phyloP scores from a whole-genome alignment of 805 yeast genomes.

The Candida caryicola region DNA sequence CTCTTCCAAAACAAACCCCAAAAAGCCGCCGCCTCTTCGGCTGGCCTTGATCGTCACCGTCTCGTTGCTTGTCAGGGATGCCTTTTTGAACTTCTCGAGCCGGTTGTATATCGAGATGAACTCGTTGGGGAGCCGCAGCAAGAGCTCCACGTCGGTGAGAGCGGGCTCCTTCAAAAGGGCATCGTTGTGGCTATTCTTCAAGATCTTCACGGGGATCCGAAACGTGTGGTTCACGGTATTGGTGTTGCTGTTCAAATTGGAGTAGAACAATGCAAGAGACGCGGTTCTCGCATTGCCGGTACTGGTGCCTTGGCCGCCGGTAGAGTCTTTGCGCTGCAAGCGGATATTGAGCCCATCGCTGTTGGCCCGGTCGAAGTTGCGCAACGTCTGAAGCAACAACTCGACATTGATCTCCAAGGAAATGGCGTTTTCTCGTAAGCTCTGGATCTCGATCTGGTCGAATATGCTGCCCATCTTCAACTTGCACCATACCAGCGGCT shows the following conservation, averaged over 20 bases:
- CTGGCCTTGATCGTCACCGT: slow-evolving; percentile 50
- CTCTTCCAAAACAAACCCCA: slow-evolving; percentile 53
- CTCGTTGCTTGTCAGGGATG: slow-evolving; percentile 40
- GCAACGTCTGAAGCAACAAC: slow-evolving; percentile 53
- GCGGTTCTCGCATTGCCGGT: slow-evolving; percentile 41
- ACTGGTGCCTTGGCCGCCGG: slow-evolving; percentile 21
- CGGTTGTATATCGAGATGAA: slow-evolving; percentile 55
- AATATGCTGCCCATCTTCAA: slow-evolving; percentile 45
- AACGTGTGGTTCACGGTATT: slow-evolving; percentile 60
- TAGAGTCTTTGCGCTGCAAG: slow-evolving; percentile 44
- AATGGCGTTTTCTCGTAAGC: slow-evolving; percentile 52
- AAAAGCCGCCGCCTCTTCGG: slow-evolving; percentile 41
- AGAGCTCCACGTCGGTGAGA: slow-evolving; percentile 50
- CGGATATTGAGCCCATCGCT: slow-evolving; percentile 51
- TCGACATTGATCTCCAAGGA: slow-evolving; percentile 63
- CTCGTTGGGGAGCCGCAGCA: slow-evolving; percentile 51
- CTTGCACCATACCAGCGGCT: slow-evolving; percentile 71
- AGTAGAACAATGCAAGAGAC: slow-evolving; percentile 53
- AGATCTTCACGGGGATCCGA: slow-evolving; percentile 65
- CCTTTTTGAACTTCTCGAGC: slow-evolving; percentile 60
- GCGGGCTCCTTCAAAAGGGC: slow-evolving; percentile 59
- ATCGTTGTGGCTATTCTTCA: slow-evolving; percentile 53
- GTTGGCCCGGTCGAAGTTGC: slow-evolving; percentile 53
- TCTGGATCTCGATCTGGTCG: slow-evolving; percentile 48
- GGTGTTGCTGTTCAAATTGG: slow-evolving; percentile 41